Evolutionary conservation across 1,139 yeast species (phyloP), one percentile per base, ranked within the genome.

Genomic region (Suhomyces bokatorum): DNA sequence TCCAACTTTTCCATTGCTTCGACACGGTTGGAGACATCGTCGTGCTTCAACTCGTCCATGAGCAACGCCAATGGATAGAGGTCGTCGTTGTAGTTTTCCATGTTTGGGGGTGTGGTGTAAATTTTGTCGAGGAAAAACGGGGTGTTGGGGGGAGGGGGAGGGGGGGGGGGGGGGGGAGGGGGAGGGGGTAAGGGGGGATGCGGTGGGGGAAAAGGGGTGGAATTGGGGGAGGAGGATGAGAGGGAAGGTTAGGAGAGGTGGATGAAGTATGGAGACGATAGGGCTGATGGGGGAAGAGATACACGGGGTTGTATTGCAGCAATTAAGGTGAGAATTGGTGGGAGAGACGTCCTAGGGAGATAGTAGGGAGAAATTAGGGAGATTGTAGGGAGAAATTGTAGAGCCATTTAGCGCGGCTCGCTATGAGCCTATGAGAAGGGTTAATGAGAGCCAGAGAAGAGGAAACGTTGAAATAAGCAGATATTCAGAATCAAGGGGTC

Each of bases 1-100:
- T 93, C 95, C 54, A 95, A 75, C 56, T 95, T 84, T 58, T 87
- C 87, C 96, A 93, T 91, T 37, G 99, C 99, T 56, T 86, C 91
- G 32, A 95, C 91, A 50, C 99, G 78, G 59, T 90, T 85, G 29
- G 96, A 81, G 39, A 93, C 95, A 62, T 95, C 99, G 60, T 95
- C 99, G 66, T 93, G 79, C 55, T 87, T 87, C 64, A 95, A 79
- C 68, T 95, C 99, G 64, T 95, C 99, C 88, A 95, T 91, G 51
- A 95, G 78, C 58, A 95, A 78, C 13, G 99, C 99, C 66, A 95
- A 80, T 43, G 99, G 99, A 60, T 89, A 93, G 49, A 93, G 77
- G 61, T 89, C 97, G 61, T 83, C 78, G 55, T 60, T 67, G 55
- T 65, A 69, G 54, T 63, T 63, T 47, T 69, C 74, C 77, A 72